Evolutionary conservation across 2,329 filamentous ascomycete genomes (phyloP), one percentile per base, ranked within the genome.

Genomic region (Zelopaecilomyces penicillatus): DNA sequence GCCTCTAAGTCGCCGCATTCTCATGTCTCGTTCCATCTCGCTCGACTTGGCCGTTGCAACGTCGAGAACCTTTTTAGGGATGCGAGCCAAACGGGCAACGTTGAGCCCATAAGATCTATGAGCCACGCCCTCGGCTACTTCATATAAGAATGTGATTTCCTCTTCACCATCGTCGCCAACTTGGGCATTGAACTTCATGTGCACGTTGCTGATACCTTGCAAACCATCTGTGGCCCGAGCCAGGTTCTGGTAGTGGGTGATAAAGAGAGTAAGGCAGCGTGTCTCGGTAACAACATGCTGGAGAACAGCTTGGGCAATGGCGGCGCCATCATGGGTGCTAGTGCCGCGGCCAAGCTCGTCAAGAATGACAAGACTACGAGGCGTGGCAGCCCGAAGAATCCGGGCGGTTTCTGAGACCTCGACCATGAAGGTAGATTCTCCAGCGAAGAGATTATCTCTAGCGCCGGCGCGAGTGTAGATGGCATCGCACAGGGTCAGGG

Each of bases 341-440:
- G 93, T 98, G 42, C 93, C 93, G 44, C 93, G 79, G 31, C 93
- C 93, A 3, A 98, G 75, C 70, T 98, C 93, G 66, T 98, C 93
- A 5, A 98, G 79, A 37, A 98, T 88, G 50, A 98, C 85, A 5
- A 98, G 76, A 37, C 81, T 87, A 38, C 87, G 80, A 1, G 86
- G 81, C 0, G 89, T 93, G 0, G 91, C 93, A 57, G 87, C 80
- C 59, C 93, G 91, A 27, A 98, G 75, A 54, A 98, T 96, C 49
- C 89, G 82, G 1, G 85, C 82, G 1, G 93, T 97, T 65, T 98
- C 93, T 32, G 83, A 88, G 2, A 98, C 78, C 62, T 98, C 93
- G 44, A 98, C 90, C 89, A 97, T 96, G 68, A 98, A 98, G 9
- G 93, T 98, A 27, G 81, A 87, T 66, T 98, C 93, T 56, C 89